A percentile compares a stretch with the other conserved stretches of the same genome.
These are phyloP conservation scores for Physcomitrium patens DNA, from an alignment of 225 moss, liverwort and hornwort genomes.

Conservation along the genomic window DNA sequence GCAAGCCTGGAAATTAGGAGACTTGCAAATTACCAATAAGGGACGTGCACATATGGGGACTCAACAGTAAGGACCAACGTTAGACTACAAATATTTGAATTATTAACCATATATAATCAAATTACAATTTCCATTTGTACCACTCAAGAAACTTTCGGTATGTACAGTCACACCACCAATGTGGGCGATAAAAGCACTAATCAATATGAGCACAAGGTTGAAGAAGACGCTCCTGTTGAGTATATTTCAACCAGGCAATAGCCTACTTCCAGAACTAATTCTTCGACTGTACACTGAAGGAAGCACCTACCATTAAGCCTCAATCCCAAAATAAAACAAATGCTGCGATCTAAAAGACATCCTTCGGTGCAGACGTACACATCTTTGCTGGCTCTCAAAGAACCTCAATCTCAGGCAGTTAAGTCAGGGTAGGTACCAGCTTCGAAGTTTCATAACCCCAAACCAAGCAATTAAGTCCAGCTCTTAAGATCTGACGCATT, in stretches of 20 bases:
- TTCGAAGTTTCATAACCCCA: background rate
- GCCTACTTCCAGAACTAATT: background rate
- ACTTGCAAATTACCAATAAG: too few relatives aligned
- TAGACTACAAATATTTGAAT: too few relatives aligned
- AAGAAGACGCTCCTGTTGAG: background rate
- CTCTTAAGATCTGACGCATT: background rate
- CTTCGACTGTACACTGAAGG: background rate
- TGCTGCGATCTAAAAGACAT: background rate
- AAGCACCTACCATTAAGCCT: constrained; percentile 13
- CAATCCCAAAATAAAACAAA: background rate
- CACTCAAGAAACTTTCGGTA: background rate
- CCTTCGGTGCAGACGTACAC: background rate
- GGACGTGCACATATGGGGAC: too few relatives aligned
- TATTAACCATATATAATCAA: too few relatives aligned
- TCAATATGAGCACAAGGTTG: constrained; percentile 3
- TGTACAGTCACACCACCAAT: constrained; percentile 21
- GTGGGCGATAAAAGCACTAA: background rate
- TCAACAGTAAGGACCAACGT: too few relatives aligned
- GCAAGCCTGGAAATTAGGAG: too few relatives aligned
- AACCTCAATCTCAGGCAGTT: background rate
- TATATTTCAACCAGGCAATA: background rate
- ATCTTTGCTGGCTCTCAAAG: background rate
- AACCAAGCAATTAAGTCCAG: background rate
- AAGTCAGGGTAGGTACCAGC: background rate
- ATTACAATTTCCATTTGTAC: too few relatives aligned